phyloP scores from a whole-genome alignment of 2,329 filamentous ascomycete species.

The Akanthomyces uredinophilus region DNA sequence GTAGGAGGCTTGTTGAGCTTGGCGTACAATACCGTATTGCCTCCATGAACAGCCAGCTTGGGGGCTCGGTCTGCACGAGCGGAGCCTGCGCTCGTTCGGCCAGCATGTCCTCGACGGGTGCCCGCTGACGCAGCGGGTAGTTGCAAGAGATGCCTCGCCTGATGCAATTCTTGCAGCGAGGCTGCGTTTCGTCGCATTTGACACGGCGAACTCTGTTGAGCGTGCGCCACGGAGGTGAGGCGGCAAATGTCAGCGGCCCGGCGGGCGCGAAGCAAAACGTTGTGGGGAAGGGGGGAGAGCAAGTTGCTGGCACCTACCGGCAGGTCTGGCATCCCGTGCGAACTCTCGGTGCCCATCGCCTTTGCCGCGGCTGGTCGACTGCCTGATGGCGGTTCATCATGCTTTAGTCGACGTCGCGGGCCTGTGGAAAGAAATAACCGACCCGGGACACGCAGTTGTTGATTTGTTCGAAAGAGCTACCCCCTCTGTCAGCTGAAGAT shows the following conservation, averaged over 20 bases:
- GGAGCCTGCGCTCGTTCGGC: not conserved
- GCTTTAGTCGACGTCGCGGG: too few species aligned
- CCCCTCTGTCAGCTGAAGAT: too few species aligned
- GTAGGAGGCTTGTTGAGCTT: not conserved
- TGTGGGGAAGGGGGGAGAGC: too few species aligned
- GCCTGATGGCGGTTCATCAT: not conserved
- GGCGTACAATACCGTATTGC: not conserved
- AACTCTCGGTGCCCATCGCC: not conserved
- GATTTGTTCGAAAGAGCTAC: too few species aligned
- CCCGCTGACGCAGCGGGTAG: not conserved
- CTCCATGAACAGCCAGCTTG: not conserved
- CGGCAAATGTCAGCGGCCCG: not conserved
- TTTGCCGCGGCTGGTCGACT: not conserved
- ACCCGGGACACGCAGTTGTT: too few species aligned
- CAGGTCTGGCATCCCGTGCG: not conserved
- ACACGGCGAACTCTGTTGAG: not conserved
- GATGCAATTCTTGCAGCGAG: not conserved
- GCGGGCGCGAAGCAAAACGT: not conserved
- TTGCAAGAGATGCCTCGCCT: not conserved
- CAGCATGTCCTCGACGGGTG: not conserved
- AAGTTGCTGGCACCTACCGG: constrained; percentile 2
- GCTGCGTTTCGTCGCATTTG: not conserved
- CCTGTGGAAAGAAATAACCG: too few species aligned
- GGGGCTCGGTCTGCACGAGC: not conserved
- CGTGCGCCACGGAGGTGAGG: not conserved